Conservation (phyloP, 805 yeast genomes). For the Metschnikowia lunata region DNA sequence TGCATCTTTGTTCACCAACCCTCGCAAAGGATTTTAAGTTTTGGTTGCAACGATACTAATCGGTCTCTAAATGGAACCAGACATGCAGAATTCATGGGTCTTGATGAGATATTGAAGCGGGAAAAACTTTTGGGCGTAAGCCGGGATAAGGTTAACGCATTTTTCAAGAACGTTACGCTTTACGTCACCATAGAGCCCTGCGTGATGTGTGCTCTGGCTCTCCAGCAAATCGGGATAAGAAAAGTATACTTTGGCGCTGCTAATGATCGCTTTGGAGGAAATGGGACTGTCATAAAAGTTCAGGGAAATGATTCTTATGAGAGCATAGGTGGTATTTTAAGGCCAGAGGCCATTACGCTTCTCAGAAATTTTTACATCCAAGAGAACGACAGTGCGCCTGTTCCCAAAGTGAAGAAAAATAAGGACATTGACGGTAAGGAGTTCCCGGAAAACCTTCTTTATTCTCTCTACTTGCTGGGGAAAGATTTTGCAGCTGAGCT, state of each 20-base stretch:
- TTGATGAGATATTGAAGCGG: constrained; percentile 35
- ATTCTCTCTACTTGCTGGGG: constrained; percentile 47
- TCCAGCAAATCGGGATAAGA: constrained; percentile 72
- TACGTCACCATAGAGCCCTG: constrained; percentile 98
- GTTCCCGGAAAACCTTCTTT: constrained; percentile 56
- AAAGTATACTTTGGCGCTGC: constrained; percentile 87
- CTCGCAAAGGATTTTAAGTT: constrained; percentile 51
- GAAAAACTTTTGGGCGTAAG: constrained; percentile 6
- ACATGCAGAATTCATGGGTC: constrained; percentile 90
- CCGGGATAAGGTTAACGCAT: constrained; percentile 18
- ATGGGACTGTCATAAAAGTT: constrained; percentile 75
- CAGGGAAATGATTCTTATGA: constrained; percentile 36
- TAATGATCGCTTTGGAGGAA: constrained; percentile 94
- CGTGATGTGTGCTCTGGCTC: constrained; percentile 93
- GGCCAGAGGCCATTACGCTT: constrained; percentile 79
- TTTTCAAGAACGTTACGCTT: constrained; percentile 56
- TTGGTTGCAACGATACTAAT: constrained; percentile 85
- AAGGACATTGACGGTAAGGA: constrained; percentile 52
- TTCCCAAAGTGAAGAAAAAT: constrained; percentile 68
- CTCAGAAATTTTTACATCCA: constrained; percentile 79
- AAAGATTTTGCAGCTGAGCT: constrained; percentile 49
- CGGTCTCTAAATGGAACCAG: constrained; percentile 78
- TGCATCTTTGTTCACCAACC: constrained; percentile 50
- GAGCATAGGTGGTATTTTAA: constrained; percentile 71
- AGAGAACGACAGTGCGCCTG: constrained; percentile 84